Conservation (phyloP, 208 protist genomes). For the Acanthamoeba lenticulata region DNA sequence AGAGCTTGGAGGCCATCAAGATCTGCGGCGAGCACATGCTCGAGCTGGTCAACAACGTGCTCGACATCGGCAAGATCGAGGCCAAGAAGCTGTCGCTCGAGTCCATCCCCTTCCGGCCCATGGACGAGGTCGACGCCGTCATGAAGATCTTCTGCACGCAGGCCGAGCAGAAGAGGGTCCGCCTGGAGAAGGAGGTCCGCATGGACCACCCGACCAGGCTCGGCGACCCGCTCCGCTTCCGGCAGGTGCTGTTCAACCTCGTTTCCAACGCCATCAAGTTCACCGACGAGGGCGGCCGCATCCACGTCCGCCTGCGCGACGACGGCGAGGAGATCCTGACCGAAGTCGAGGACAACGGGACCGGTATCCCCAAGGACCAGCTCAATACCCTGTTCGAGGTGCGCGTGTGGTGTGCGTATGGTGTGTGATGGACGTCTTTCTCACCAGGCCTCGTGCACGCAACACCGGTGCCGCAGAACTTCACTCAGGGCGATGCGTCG, state of each 20-base stretch:
- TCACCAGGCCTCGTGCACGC: neutral
- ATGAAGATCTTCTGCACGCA: slow-evolving; percentile 16
- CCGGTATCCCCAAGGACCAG: slow-evolving; percentile 73
- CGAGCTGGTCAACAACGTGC: slow-evolving; percentile 30
- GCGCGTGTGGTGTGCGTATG: no score
- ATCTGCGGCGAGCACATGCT: slow-evolving; percentile 54
- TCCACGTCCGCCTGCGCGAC: neutral
- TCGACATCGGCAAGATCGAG: slow-evolving; percentile 40
- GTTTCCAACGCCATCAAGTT: slow-evolving; percentile 57
- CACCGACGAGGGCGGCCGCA: slow-evolving; percentile 7
- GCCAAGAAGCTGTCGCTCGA: slow-evolving; percentile 24
- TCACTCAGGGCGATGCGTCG: slow-evolving; percentile 3
- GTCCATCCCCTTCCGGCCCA: slow-evolving; percentile 26
- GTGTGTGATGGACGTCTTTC: neutral
- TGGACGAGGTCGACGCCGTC: slow-evolving; percentile 7
- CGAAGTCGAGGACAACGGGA: slow-evolving; percentile 74
- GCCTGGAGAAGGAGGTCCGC: neutral
- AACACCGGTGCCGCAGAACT: neutral
- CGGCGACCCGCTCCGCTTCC: slow-evolving; percentile 69
- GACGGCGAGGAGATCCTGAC: slow-evolving; percentile 35
- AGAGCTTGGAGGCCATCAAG: neutral
- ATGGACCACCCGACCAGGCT: neutral
- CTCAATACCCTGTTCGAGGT: slow-evolving; percentile 67
- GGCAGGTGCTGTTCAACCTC: slow-evolving; percentile 68
- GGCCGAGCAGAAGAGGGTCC: slow-evolving; percentile 42